Percentiles rank a stretch among this genome's conserved stretches.
phyloP scores from a whole-genome alignment of 2,329 filamentous ascomycete genomes.

The Alternaria metachromatica region DNA sequence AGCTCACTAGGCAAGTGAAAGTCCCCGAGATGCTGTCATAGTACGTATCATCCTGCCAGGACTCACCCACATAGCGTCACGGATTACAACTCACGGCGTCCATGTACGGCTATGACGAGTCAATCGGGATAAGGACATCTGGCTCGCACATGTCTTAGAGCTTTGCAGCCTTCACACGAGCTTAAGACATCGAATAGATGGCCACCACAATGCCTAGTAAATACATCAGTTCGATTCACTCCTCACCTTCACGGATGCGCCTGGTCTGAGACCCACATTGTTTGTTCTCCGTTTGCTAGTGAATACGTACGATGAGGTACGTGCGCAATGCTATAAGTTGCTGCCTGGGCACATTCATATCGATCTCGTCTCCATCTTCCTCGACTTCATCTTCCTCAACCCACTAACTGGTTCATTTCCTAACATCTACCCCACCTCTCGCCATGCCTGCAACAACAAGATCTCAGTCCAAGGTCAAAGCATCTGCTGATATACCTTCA shows the following conservation, averaged over 20 bases:
- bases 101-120: too few relatives aligned
- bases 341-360: background rate
- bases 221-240: background rate
- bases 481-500: too few relatives aligned
- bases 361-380: background rate
- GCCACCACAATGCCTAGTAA: accelerated
- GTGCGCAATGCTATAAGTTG: background rate
- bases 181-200: background rate
- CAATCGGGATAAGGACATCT: too few relatives aligned
- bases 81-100: too few relatives aligned
- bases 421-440: background rate
- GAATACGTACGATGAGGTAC: background rate
- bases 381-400: background rate
- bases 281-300: background rate
- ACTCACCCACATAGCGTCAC: too few relatives aligned
- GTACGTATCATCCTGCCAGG: too few relatives aligned
- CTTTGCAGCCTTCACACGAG: accelerated
- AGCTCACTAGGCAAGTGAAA: background rate
- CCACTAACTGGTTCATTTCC: background rate
- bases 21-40: too few relatives aligned
- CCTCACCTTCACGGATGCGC: background rate
- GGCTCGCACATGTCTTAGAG: background rate
- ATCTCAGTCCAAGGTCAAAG: background rate
- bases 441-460: background rate
- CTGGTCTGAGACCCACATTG: background rate